Evolutionary conservation across 2,329 filamentous ascomycete genomes (phyloP), one percentile per base, ranked within the genome.

Genomic region (Penicillium nordicum): DNA sequence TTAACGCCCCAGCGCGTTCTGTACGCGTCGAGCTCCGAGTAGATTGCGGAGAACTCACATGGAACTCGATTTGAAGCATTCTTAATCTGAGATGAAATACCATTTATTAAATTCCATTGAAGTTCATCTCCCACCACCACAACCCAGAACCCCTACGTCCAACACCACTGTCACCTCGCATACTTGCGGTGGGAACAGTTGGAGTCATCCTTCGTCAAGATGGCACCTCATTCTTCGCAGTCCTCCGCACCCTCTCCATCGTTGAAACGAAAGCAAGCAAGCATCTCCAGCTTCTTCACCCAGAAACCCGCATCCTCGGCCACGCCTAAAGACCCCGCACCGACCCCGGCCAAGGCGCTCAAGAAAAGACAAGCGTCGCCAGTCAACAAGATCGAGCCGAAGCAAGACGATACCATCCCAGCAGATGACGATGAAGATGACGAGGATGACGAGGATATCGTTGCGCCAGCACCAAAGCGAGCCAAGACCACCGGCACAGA

Each of bases 211-310:
- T 42, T 41, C 40, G 29, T 14, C 45, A 63, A 21, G 18, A 74
- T 75, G 72, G 64, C 72, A 45, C 60, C 68, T 29, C 63, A 65
- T 40, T 71, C 72, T 44, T 74, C 73, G 11, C 70, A 69, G 58
- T 60, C 67, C 14, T 68, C 72, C 3, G 64, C 69, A 14, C 67
- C 71, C 21, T 70, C 71, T 25, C 67, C 69, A 34, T 69, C 62
- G 23, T 51, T 73, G 10, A 76, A 76, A 53, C 68, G 72, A 42
- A 76, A 76, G 56, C 74, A 97, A 69, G 84, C 88, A 63, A 90
- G 90, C 0, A 87, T 97, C 59, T 94, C 90, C 3, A 92, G 86
- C 69, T 96, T 96, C 76, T 96, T 96, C 71, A 83, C 85, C 0
- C 85, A 84, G 14, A 87, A 82, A 57, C 59, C 74, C 1, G 63